Base-by-base conservation (phyloP, 352 stramenopile genomes). In the Globisporangium uncinulatum region DNA sequence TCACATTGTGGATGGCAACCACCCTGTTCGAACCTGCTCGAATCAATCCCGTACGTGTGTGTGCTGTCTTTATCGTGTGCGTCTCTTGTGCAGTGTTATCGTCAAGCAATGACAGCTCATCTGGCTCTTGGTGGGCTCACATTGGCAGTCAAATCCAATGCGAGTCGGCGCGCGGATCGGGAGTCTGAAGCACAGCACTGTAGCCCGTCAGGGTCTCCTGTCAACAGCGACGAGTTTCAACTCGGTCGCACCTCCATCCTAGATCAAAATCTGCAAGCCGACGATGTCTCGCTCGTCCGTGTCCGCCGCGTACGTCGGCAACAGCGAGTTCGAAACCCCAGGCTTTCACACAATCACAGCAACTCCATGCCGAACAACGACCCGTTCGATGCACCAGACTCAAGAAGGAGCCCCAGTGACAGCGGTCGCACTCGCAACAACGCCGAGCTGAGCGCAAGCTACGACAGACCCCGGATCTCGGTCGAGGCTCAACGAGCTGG, bases 401-500 rank as follows among this genome's bases (percentile, higher is more conserved):
- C 21, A 4, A 49, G 31, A 20, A 19, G 14, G 14, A 63, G 41
- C n/a, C 15, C 20, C 9, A 46, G 14, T 21, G 45, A 48, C 15
- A 32, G 32, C 34, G 5, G 5, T n/a, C 20, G 42, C 13, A 5
- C 11, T 2, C 32, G 41, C 20, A 63, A 41, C 31, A 41, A 57
- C 24, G 19, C 11, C 1, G 29, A 57, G 1, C 34, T 34, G 34
- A 39, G 34, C 37, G 39, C 9, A 21, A 31, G 13, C 17, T 39
- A 29, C 17, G 34, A 41, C 20, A n/a, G 13, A 19, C 41, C 52
- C 29, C 39, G 39, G 17, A 50, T 55, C 34, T n/a, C 58, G n/a
- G 31, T 45, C 24, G 52, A 51, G 29, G 17, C 44, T 24, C 71
- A 57, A 52, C 53, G 67, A 61, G 59, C 44, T 5, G 67, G 74